Percentiles rank a stretch among this genome's conserved stretches.
phyloP scores from a whole-genome alignment of 148 eudicot genomes.

The Vaccinium macrocarpon region DNA sequence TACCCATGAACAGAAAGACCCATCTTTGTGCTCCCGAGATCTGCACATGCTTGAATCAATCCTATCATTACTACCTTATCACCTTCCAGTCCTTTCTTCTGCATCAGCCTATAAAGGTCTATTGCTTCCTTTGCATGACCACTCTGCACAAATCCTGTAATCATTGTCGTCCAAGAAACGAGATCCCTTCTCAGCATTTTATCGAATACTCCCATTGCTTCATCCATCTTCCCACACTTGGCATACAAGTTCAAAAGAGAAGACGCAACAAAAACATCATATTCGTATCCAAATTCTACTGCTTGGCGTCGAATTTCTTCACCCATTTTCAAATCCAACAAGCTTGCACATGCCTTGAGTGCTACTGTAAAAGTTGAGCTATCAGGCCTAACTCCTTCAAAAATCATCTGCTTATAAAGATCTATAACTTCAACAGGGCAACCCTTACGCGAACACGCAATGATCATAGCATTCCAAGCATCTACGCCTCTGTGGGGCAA shows the following conservation, averaged over 20 bases:
- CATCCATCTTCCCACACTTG: slow-evolving; percentile 59
- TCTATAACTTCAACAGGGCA: slow-evolving; percentile 37
- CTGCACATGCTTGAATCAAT: slow-evolving; percentile 59
- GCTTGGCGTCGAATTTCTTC: slow-evolving; percentile 49
- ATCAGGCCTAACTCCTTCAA: slow-evolving; percentile 57
- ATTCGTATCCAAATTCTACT: slow-evolving; percentile 47
- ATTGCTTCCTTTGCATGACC: slow-evolving; percentile 49
- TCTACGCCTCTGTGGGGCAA: slow-evolving; percentile 52
- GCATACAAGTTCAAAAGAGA: slow-evolving; percentile 58
- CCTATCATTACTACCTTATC: slow-evolving; percentile 69
- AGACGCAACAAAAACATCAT: slow-evolving; percentile 67
- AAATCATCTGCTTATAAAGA: slow-evolving; percentile 40
- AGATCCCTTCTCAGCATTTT: slow-evolving; percentile 48
- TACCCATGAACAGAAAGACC: slow-evolving; percentile 65
- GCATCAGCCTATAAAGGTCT: slow-evolving; percentile 42
- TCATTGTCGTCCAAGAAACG: slow-evolving; percentile 68
- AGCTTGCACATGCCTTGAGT: slow-evolving; percentile 63
- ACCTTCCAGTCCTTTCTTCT: slow-evolving; percentile 42
- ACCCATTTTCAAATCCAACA: slow-evolving; percentile 52
- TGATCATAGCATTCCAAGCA: slow-evolving; percentile 65
- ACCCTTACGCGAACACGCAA: slow-evolving; percentile 45
- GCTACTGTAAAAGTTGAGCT: slow-evolving; percentile 72
- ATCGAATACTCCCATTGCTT: slow-evolving; percentile 53
- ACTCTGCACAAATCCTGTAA: slow-evolving; percentile 54
- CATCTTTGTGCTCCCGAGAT: slow-evolving; percentile 40